Base-by-base conservation (phyloP, 306 rosid genomes). In the Potentilla sterilis region DNA sequence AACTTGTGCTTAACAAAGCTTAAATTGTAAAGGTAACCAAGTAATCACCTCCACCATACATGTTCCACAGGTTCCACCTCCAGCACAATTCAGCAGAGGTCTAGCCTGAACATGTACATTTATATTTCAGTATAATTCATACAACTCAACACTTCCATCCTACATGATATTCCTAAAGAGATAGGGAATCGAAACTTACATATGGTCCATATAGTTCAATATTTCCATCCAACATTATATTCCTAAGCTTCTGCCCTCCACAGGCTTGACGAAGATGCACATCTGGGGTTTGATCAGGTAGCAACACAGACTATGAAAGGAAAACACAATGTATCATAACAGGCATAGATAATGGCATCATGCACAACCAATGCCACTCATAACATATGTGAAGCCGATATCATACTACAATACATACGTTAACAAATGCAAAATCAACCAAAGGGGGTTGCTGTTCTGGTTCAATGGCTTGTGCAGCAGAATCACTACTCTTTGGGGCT, bases 261-360 rank as follows among this genome's bases (percentile, higher is more conserved):
- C 83, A 49, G 28, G 92, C 88, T 74, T 79, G 61, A 48, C 97
- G 93, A 73, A 78, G 86, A 62, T 92, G 97, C 16, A 92, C 82
- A 77, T 95, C 97, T 22, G 96, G 93, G n/a, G 91, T 92, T 76
- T 92, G 92, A 87, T 95, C 97, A 41, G 97, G 99, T 13, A 92
- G 92, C 80, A 95, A 79, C 41, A 90, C 97, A 58, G 99, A 85
- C 99, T 95, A 75, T 3, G 75, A 5, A 16, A 22, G n/a, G 34
- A 47, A 59, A 14, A 37, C 16, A 42, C 37, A 43, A 34, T 13
- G 62, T 46, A 44, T 58, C 57, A 59, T 9, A 32, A 14, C 13
- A 37, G 3, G 34, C 4, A 46, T 18, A 12, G 41, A 16, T 34
- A 62, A 32, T 16, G 14, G 15, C 14, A 32, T 49, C 34, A 48